Base-by-base conservation (phyloP, 1,139 yeast genomes). In the Ogataea hybrid region DNA sequence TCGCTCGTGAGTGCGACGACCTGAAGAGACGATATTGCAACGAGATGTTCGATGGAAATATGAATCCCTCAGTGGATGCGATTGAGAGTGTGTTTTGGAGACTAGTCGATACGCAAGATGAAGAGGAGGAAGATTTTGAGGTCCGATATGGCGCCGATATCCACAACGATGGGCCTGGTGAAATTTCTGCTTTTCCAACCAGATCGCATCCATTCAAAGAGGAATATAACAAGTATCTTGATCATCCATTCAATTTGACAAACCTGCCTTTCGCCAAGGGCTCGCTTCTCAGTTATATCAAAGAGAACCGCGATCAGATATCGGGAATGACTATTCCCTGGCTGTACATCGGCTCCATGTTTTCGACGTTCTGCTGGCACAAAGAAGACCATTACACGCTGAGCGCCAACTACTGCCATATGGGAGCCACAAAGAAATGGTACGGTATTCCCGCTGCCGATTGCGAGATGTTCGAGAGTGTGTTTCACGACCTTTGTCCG, bases 251-350 rank as follows among this genome's bases (percentile, higher is more conserved):
- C 71, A 84, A 84, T 57, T 66, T 84, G 51, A 77, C 83, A 7
- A 79, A 76, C 48, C 62, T 84, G 23, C 90, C 92, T 1, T 79
- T 73, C 62, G 77, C 84, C 5, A 64, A 70, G 29, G 86, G 86
- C 1, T 82, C 89, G 1, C 62, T 84, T 17, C 65, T 84, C 40
- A 79, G 78, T 46, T 75, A 73, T 53, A 71, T 82, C 46, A 52
- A 47, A 45, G 74, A 75, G 49, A 41, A 44, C 29, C 35, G 48
- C 21, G 73, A 78, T 25, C 71, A 78, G 33, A 83, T 84, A 2
- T 79, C 89, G 0, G 94, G 94, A 2, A 84, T 84, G 90, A 84
- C 92, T 0, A 72, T 82, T 6, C 94, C 94, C 1, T 84, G 94
- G 94, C 70, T 84, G 8, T 84, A 84, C 53, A 72, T 84, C 21